Evolutionary conservation across 805 yeast species (phyloP), one percentile per base, ranked within the genome.

Genomic region (Pichia scutulata): DNA sequence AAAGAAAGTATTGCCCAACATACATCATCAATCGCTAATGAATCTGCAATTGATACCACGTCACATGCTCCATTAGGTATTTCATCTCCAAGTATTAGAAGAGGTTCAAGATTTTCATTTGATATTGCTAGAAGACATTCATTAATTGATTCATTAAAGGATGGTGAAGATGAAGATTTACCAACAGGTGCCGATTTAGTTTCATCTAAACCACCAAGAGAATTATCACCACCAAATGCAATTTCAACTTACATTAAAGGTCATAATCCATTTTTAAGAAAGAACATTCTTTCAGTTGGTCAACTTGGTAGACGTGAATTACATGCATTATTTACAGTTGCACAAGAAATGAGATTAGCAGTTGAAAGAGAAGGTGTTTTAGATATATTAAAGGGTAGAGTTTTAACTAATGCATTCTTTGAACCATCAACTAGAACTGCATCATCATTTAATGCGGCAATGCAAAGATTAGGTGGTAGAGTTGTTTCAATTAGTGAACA

Each of bases 391-490:
- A 80, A 84, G 68, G 96, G 98, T 53, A 83, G 95, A 62, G 82
- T 93, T 50, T 76, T 93, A 63, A 88, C 97, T 44, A 95, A 98
- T 12, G 84, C 93, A 75, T 93, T 93, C 76, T 93, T 89, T 70
- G 99, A 93, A 74, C 99, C 99, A 59, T 89, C 97, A 7, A 95
- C 99, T 39, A 81, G 99, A 72, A 93, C 99, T 33, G 81, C 95
- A 19, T 82, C 97, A 22, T 93, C 98, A 1, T 95, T 95, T 67
- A 96, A 93, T 68, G 97, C 97, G 61, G 99, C 99, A 53, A 93
- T 93, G 99, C 98, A 93, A 76, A 86, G 99, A 74, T 77, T 93
- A 61, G 99, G 99, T 69, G 99, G 99, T 66, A 82, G 96, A 70
- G 96, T 89, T 59, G 86, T 95, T 58, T 79, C 95, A 49, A 86